Evolutionary conservation across 768 basidiomycete species (phyloP).

Genomic region (Piloderma croceum): DNA sequence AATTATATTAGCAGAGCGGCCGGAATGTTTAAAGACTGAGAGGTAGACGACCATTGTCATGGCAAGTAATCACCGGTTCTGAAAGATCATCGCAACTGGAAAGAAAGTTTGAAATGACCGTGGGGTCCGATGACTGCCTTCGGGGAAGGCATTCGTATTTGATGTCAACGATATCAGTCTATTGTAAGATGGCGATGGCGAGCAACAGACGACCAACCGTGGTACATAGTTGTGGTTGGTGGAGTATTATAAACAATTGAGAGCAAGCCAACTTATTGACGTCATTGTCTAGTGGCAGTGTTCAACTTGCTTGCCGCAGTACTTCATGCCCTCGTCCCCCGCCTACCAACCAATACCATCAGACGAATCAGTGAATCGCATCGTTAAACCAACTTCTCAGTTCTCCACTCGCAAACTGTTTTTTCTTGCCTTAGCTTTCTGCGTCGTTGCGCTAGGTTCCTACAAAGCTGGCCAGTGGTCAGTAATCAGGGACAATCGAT

Average conservation of each 20-base stretch:
- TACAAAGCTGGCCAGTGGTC: constrained; percentile 43
- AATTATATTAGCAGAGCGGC: no score
- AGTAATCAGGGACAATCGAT: no score
- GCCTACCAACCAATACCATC: constrained; percentile 30
- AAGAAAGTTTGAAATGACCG: no score
- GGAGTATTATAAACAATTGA: constrained; percentile 16
- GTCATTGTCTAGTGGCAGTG: neutral
- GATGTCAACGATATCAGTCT: constrained; percentile 15
- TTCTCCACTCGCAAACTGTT: constrained; percentile 24
- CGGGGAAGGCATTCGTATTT: constrained; percentile 12
- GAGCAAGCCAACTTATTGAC: constrained; percentile 15
- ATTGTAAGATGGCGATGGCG: neutral
- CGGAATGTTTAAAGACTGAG: no score
- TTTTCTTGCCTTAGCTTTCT: constrained; percentile 31
- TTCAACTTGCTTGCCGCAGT: neutral
- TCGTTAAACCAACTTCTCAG: constrained; percentile 20
- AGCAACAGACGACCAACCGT: constrained; percentile 17
- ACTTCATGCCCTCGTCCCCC: constrained; percentile 7
- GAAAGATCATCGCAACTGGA: no score
- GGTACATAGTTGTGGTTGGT: constrained; percentile 18
- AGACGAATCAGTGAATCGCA: constrained; percentile 19
- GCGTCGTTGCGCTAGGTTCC: constrained; percentile 32
- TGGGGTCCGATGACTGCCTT: no score
- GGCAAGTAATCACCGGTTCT: no score
- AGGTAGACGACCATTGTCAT: no score